A percentile compares a stretch with the other conserved stretches of the same genome.
Conservation (phyloP, 2,329 filamentous ascomycete species). For the Arthrobotrys sinensis region DNA sequence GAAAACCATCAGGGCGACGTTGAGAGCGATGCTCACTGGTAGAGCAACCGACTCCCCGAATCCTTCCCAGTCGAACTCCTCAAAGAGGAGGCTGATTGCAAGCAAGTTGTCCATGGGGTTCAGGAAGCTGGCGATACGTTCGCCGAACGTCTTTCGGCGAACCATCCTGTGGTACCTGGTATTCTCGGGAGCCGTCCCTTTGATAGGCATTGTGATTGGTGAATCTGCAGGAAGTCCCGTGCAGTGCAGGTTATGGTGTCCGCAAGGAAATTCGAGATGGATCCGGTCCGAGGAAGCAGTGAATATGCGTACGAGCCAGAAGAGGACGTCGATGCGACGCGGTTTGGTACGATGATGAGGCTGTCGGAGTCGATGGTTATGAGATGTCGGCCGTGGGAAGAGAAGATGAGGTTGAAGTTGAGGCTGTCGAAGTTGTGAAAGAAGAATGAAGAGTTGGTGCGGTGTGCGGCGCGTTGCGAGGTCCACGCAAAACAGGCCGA, state of each 20-base stretch:
- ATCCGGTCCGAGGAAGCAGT: constrained; percentile 1
- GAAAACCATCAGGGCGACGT: constrained; percentile 84
- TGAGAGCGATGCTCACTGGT: constrained; percentile 81
- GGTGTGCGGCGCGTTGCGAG: constrained; percentile 34
- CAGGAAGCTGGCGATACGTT: constrained; percentile 84
- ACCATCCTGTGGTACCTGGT: constrained; percentile 74
- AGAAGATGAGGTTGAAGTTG: constrained; percentile 19
- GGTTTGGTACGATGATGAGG: background rate
- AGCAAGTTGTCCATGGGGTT: constrained; percentile 92
- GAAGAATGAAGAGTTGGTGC: constrained; percentile 1
- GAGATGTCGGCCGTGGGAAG: constrained; percentile 5
- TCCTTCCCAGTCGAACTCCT: constrained; percentile 91
- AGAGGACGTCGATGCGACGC: constrained; percentile 15
- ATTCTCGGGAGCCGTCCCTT: constrained; percentile 26
- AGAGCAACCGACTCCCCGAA: constrained; percentile 79
- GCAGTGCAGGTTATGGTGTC: background rate
- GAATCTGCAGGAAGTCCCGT: background rate
- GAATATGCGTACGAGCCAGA: constrained; percentile 10
- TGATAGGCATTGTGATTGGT: constrained; percentile 30
- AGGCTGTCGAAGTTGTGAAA: constrained; percentile 12
- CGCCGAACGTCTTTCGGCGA: constrained; percentile 81
- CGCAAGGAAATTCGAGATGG: constrained; percentile 18
- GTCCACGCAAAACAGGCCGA: constrained; percentile 12
- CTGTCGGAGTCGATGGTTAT: constrained; percentile 8
- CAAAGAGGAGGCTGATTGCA: constrained; percentile 92